A percentile compares a stretch with the other conserved stretches of the same genome.
Evolutionary conservation across 2,329 filamentous ascomycete species (phyloP).

Genomic region (Sporothrix mexicana): DNA sequence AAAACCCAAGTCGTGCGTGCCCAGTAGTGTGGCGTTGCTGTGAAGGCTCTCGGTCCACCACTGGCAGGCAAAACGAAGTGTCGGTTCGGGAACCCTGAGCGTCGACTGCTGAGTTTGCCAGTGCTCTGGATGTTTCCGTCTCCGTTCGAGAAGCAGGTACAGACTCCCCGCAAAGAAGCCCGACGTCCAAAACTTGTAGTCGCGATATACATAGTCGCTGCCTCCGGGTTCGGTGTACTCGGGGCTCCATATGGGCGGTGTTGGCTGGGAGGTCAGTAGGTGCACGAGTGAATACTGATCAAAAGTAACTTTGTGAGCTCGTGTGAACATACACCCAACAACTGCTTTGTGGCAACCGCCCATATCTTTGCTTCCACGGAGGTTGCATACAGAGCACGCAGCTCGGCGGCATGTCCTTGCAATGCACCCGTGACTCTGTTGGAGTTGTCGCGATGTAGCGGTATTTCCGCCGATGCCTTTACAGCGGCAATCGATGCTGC

Average conservation of each 20-base stretch:
- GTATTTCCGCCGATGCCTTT: background rate
- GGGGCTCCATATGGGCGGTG: background rate
- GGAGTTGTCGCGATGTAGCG: background rate
- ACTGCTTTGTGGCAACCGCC: background rate
- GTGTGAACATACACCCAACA: background rate
- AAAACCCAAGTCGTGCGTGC: constrained; percentile 53
- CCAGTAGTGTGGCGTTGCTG: constrained; percentile 44
- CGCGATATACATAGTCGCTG: background rate
- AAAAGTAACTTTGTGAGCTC: too few relatives aligned
- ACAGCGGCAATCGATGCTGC: background rate
- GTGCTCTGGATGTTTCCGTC: constrained; percentile 40
- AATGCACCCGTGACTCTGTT: background rate
- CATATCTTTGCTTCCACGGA: constrained; percentile 6
- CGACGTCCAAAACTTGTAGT: constrained; percentile 51
- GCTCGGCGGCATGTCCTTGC: background rate
- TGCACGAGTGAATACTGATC: too few relatives aligned
- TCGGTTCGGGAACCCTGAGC: constrained; percentile 33
- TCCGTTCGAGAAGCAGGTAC: constrained; percentile 49
- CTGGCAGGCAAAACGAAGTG: constrained; percentile 45
- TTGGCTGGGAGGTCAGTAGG: background rate
- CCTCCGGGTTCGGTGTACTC: constrained; percentile 3
- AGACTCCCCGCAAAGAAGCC: constrained; percentile 56
- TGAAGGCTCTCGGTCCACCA: constrained; percentile 52
- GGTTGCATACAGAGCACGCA: background rate
- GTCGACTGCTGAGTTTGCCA: constrained; percentile 22